Base-by-base conservation (phyloP, 2,329 filamentous ascomycete species). In the Sporothrix protearum region DNA sequence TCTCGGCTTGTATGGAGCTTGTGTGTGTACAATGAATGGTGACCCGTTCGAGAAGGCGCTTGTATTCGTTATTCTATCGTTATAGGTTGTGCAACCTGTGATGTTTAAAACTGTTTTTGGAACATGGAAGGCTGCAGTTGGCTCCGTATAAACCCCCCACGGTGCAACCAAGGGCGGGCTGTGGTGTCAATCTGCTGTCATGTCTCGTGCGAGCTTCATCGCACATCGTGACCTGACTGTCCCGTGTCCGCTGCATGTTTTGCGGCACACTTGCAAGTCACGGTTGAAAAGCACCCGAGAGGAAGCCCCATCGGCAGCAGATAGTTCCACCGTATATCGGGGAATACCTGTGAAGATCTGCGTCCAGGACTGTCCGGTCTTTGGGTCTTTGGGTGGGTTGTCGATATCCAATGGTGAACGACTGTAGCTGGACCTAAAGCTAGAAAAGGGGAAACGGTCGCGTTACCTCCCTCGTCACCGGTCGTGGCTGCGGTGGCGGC, bases 401-500 rank as follows among this genome's bases (percentile, higher is more conserved):
- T n/a, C 10, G 8, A 16, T 39, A 39, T n/a, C 55, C 55, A 36
- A 39, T 12, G n/a, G 55, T 7, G n/a, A 51, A 12, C n/a, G 25
- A n/a, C 16, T 16, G 7, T n/a, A 39, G 10, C 12, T 16, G 8
- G 42, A n/a, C 22, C 16, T 49, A 6, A 7, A 22, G 42, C 2
- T 0, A 19, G 10, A 45, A 22, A 42, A 45, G 25, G 9, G 19
- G 45, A 7, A 22, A 36, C n/a, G 6, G 14, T 14, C 28, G 28
- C 42, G 14, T 5, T 53, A 28, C 30, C 30, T 51, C n/a, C 30
- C 9, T 28, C 22, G n/a, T 71, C 67, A 71, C 19, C 70, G 66
- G n/a, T 71, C 39, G 19, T 69, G 71, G 14, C 71, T 64, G 61
- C 72, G 67, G 25, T 64, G 70, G 47, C 72, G 73, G 14, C 42